Evolutionary conservation across 2,329 filamentous ascomycete species (phyloP), one percentile per base, ranked within the genome.

Genomic region (Raffaelea ambrosiae): DNA sequence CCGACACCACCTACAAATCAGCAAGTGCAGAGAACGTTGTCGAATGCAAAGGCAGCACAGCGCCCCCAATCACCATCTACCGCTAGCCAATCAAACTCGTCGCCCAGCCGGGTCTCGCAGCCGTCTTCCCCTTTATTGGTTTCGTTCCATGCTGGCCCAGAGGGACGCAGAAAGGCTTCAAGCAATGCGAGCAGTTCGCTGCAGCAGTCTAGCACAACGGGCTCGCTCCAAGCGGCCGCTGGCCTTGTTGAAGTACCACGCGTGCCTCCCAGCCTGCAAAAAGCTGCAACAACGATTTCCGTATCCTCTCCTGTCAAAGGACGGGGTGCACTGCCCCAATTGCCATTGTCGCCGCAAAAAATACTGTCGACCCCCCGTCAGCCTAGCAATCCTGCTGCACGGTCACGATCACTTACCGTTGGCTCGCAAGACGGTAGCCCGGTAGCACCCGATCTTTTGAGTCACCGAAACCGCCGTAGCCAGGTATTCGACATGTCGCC

Each of bases 401-500:
- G 90, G 43, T 84, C 88, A 44, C 78, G 93, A 48, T 97, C 93
- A 23, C 79, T 95, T 57, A 98, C 93, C 0, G 84, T 97, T 35
- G 91, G 91, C 9, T 97, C 93, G 13, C 88, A 95, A 63, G 93
- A 97, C 58, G 88, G 87, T 23, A 94, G 93, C 54, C 78, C 84
- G 7, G 76, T 88, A 16, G 70, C 79, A 8, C 73, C 83, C 2
- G 81, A 85, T 47, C 78, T 86, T 45, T 74, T 84, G 13, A 79
- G 83, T 44, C 90, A 96, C 60, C 83, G 90, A 58, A 96, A 96
- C 63, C 83, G 93, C 36, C 81, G 89, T 57, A 97, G 91, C 61
- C 93, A 96, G 59, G 85, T 96, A 3, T 88, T 97, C 57, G 91
- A 97, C 62, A 86, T 96, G 67, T 98, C 93, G 3, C 93, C 93